Base-by-base conservation (phyloP, 208 protist genomes). In the Trypanosoma platydactyli region DNA sequence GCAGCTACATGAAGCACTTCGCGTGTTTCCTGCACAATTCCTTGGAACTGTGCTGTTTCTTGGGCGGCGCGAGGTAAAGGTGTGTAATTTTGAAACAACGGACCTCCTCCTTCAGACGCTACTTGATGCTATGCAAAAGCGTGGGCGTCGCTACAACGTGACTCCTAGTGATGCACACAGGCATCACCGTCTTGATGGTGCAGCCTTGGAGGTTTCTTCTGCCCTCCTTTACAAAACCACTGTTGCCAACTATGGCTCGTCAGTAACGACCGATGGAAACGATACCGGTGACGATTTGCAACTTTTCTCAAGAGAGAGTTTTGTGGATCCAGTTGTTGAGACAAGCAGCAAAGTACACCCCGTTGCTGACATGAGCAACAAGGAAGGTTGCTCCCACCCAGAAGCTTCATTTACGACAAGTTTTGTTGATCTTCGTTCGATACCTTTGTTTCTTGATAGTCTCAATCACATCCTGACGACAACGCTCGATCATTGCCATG, bases 11-110 rank as follows among this genome's bases (percentile, higher is more conserved):
- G 59, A 44, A 29, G 86, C 80, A 49, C 44, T 92, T 5, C 71
- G 54, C 27, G 61, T 51, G 25, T 79, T 87, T 71, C 73, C 80
- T 3, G 82, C 73, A 48, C 74, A 84, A 40, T 84, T 71, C 60
- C 50, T 82, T 24, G 83, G 70, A 1, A 75, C 81, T 41, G 64
- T 85, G 12, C 30, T 78, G 59, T 64, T 92, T 6, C 72, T 88
- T 12, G 86, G 86, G 2, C 74, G 82, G n/a, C 59, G 30, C 22
- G 82, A 92, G 55, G 83, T 89, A 50, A 30, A 27, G 25, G 50
- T 44, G 27, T 79, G 72, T 25, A 73, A 70, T 35, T 59, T 61
- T 0, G 76, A 54, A n/a, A 73, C 81, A 42, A 62, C 81, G 40
- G 51, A 66, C 15, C 69, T 80, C 13, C 50, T 92, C 5, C 58